These are phyloP conservation scores for Eruca vesicaria DNA, from an alignment of 441 rosid species.

Conservation along the genomic window DNA sequence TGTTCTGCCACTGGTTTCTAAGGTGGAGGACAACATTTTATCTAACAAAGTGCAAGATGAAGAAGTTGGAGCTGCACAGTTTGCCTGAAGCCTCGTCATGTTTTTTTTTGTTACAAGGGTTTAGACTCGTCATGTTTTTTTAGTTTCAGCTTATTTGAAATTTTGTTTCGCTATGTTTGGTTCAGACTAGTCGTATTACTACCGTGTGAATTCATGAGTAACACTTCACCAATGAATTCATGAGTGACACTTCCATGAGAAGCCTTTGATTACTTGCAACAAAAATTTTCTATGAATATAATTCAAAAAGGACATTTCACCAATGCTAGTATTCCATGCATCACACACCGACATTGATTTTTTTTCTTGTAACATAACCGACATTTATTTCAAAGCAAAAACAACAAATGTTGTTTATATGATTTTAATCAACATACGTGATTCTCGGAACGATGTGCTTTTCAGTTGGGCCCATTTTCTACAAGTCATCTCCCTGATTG, in stretches of 20 bases:
- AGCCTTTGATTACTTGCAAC: background rate
- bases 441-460: background rate
- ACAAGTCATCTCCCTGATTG: background rate
- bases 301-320: background rate
- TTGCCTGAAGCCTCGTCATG: background rate
- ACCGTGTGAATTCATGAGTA: background rate
- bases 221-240: background rate
- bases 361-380: too few relatives aligned
- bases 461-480: background rate
- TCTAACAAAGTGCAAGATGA: background rate
- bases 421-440: background rate
- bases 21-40: background rate
- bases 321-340: conserved; percentile 6
- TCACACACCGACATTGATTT: background rate
- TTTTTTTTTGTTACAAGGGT: too few relatives aligned
- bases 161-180: background rate
- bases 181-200: background rate
- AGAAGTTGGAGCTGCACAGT: background rate
- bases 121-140: too few relatives aligned
- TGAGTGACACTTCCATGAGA: background rate
- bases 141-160: background rate
- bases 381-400: background rate
- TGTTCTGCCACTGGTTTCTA: too few relatives aligned
- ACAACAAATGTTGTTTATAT: background rate
- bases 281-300: background rate